Evolutionary conservation across 2,329 filamentous ascomycete species (phyloP).

Genomic region (Cladorrhinum sp.): DNA sequence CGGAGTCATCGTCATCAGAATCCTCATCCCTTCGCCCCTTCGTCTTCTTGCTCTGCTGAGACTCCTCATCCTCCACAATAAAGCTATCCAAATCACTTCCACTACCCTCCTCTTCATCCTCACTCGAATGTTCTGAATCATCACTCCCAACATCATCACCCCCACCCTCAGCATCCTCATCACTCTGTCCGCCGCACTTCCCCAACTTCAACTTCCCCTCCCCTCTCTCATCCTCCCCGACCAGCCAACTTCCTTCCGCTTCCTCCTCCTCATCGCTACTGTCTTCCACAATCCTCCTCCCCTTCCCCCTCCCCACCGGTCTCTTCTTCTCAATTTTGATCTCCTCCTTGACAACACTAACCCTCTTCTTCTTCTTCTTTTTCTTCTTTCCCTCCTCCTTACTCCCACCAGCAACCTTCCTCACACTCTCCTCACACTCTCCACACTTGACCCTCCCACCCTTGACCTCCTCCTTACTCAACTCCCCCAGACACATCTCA

Average conservation of each 20-base stretch:
- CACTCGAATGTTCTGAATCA: constrained; percentile 60
- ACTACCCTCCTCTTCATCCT: constrained; percentile 49
- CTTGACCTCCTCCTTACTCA: constrained; percentile 54
- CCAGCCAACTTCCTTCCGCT: constrained; percentile 75
- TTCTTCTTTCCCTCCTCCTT: constrained; percentile 37
- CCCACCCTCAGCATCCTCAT: constrained; percentile 83
- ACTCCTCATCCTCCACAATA: constrained; percentile 50
- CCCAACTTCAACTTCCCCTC: constrained; percentile 58
- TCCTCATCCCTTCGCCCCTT: not conserved
- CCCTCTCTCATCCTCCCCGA: constrained; percentile 63
- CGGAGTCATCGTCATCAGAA: constrained; percentile 25
- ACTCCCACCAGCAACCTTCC: constrained; percentile 54
- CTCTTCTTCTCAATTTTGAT: constrained; percentile 36
- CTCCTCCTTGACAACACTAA: constrained; percentile 34
- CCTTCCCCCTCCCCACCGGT: constrained; percentile 36
- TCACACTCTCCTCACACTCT: constrained; percentile 73
- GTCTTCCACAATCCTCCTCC: constrained; percentile 57
- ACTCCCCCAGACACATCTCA: constrained; percentile 73
- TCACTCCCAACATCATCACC: constrained; percentile 74
- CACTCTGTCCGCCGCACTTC: constrained; percentile 77
- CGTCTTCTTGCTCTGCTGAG: constrained; percentile 25
- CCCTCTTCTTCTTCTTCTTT: constrained; percentile 36
- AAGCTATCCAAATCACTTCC: constrained; percentile 55
- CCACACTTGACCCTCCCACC: constrained; percentile 51
- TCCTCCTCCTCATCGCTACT: constrained; percentile 66